phyloP scores from a whole-genome alignment of 441 rosid species.

The Populus trichocarpa region DNA sequence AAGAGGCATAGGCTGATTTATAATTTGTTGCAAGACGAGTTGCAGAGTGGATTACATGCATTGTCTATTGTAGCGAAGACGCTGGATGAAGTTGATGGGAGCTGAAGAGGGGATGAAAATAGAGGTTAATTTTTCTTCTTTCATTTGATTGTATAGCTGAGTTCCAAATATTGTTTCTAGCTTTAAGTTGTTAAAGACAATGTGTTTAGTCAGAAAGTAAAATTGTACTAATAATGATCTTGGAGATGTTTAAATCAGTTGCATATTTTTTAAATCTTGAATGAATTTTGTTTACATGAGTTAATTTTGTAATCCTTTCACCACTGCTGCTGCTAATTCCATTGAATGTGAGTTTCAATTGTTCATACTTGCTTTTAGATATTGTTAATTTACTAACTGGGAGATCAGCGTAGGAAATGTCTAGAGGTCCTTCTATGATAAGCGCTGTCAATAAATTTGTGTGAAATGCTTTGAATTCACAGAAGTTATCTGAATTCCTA shows the following conservation, averaged over 20 bases:
- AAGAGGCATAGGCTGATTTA: constrained; percentile 67
- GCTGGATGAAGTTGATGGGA: constrained; percentile 44
- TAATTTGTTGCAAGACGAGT: constrained; percentile 59
- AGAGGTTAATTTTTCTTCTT: constrained; percentile 21
- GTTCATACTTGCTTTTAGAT: neutral
- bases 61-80: constrained; percentile 69
- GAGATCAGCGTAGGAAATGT: constrained; percentile 5
- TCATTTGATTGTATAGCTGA: neutral
- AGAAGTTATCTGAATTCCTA: neutral
- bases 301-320: neutral
- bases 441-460: neutral
- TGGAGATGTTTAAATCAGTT: constrained; percentile 2
- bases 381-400: neutral
- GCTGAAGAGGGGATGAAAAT: constrained; percentile 15
- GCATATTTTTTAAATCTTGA: constrained; percentile 2
- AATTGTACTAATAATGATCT: constrained; percentile 4
- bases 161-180: constrained; percentile 1
- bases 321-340: neutral
- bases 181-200: neutral
- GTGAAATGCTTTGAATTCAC: neutral
- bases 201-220: neutral
- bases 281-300: neutral
- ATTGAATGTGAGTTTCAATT: neutral
- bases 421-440: neutral
- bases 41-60: constrained; percentile 63